Conservation (phyloP, 805 yeast species). For the Kluyveromyces lactis region DNA sequence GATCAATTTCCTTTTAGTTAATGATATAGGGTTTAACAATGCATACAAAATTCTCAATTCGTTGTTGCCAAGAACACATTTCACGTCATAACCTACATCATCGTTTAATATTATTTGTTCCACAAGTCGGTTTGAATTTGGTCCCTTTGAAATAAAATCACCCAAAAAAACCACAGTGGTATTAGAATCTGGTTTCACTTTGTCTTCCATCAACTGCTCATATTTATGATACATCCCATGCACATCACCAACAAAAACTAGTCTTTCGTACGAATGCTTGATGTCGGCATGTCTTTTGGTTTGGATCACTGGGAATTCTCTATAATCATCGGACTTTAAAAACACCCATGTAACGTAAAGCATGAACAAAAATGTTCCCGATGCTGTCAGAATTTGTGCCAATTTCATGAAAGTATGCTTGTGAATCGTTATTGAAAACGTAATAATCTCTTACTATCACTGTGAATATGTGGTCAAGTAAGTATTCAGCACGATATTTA, state of each 20-base stretch:
- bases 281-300: neutral
- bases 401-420: no score
- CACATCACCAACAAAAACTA: constrained; percentile 76
- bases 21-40: constrained; percentile 39
- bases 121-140: constrained; percentile 59
- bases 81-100: constrained; percentile 36
- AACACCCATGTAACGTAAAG: neutral
- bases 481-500: no score
- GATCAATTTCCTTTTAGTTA: constrained; percentile 20
- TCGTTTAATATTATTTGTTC: constrained; percentile 26
- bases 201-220: constrained; percentile 38
- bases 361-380: neutral
- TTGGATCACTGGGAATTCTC: neutral
- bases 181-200: constrained; percentile 37
- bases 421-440: no score
- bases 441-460: no score
- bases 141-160: constrained; percentile 81
- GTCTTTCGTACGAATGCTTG: constrained; percentile 26
- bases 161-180: constrained; percentile 58
- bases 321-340: neutral
- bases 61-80: constrained; percentile 84
- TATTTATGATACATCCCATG: constrained; percentile 70
- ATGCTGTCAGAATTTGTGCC: no score
- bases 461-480: no score
- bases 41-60: constrained; percentile 61